Evolutionary conservation across 768 basidiomycete species (phyloP).

Genomic region (Infundibulicybe gibba): DNA sequence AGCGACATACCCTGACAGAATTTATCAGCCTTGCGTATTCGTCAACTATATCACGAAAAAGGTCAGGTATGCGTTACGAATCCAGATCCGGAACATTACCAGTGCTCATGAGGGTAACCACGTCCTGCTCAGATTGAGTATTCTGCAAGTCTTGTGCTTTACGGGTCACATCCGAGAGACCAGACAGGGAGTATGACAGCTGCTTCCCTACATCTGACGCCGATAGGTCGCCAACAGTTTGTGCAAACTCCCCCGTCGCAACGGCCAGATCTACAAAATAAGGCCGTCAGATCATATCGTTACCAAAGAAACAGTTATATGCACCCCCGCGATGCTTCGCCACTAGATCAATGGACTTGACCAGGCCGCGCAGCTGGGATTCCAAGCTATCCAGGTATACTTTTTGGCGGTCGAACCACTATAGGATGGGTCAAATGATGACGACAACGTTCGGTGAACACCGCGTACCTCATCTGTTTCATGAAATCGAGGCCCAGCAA

Average conservation of each 20-base stretch:
- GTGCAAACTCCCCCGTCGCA: conserved; percentile 77
- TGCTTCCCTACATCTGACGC: conserved; percentile 73
- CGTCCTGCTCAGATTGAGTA: conserved; percentile 77
- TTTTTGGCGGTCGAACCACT: conserved; percentile 94
- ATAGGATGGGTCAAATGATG: conserved; percentile 1
- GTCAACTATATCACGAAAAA: conserved; percentile 46
- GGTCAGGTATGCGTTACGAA: no score
- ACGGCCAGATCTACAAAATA: conserved; percentile 56
- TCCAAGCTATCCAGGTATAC: conserved; percentile 86
- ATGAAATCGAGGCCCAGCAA: conserved; percentile 78
- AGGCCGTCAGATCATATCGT: neutral
- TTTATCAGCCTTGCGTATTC: conserved; percentile 92
- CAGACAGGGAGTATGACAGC: conserved; percentile 64
- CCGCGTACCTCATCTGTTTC: conserved; percentile 79
- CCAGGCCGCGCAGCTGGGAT: conserved; percentile 79
- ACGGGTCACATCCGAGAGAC: conserved; percentile 71
- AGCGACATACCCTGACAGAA: conserved; percentile 69
- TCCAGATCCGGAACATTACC: conserved; percentile 30
- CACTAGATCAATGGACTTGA: conserved; percentile 84
- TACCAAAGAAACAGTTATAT: neutral
- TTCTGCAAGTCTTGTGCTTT: conserved; percentile 73
- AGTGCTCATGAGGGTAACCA: conserved; percentile 76
- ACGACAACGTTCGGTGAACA: neutral
- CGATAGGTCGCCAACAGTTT: conserved; percentile 65
- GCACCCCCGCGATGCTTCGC: conserved; percentile 60